phyloP scores from a whole-genome alignment of 2,329 filamentous ascomycete genomes.

The Fusarium marasasianum region DNA sequence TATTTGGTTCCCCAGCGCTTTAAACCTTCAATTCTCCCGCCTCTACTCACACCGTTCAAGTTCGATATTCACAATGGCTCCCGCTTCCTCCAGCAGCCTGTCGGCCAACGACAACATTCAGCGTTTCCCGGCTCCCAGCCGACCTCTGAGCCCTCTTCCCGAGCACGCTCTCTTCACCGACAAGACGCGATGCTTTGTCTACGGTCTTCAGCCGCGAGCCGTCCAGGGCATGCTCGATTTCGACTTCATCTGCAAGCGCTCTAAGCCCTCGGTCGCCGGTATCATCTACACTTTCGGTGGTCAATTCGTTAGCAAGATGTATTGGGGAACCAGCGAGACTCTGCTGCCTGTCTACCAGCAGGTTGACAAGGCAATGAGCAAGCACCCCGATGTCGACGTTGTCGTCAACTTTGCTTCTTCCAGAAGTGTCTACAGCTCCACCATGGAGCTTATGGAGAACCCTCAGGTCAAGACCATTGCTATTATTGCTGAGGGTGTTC shows the following conservation, averaged over 20 bases:
- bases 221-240: slow-evolving; percentile 97
- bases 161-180: slow-evolving; percentile 95
- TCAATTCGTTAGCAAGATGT: slow-evolving; percentile 99
- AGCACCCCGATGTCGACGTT: slow-evolving; percentile 96
- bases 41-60: slow-evolving; percentile 35
- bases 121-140: slow-evolving; percentile 92
- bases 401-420: slow-evolving; percentile 99
- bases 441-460: slow-evolving; percentile 97
- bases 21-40: slow-evolving; percentile 18
- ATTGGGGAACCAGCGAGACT: slow-evolving; percentile 99
- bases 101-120: slow-evolving; percentile 99
- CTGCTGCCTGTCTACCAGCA: slow-evolving; percentile 98
- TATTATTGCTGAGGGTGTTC: slow-evolving; percentile 99
- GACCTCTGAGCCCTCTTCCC: slow-evolving; percentile 87
- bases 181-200: slow-evolving; percentile 99
- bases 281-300: slow-evolving; percentile 99
- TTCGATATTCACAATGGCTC: slow-evolving; percentile 59
- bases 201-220: slow-evolving; percentile 95
- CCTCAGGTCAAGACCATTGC: slow-evolving; percentile 98
- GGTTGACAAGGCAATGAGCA: slow-evolving; percentile 89
- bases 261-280: slow-evolving; percentile 93
- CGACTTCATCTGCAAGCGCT: slow-evolving; percentile 99
- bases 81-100: slow-evolving; percentile 62
- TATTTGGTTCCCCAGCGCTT: slow-evolving; percentile 36
- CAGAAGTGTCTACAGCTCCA: slow-evolving; percentile 97